Conservation (phyloP, 108 stramenopile genomes). For the Bacterosira constricta region DNA sequence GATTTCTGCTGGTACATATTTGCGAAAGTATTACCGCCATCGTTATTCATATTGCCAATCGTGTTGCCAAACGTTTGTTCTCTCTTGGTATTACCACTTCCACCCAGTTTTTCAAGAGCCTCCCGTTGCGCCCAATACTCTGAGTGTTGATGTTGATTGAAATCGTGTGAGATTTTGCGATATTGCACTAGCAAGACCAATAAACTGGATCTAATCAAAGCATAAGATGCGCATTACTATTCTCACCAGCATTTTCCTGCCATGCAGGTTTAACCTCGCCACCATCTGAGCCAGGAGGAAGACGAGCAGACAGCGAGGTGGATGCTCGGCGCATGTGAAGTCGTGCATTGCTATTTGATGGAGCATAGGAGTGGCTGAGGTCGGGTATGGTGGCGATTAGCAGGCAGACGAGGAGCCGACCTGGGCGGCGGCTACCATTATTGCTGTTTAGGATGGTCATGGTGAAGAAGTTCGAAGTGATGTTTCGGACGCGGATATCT, state of each 20-base stretch:
- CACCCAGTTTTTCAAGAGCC: neutral
- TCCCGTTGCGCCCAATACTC: constrained; percentile 8
- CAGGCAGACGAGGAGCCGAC: neutral
- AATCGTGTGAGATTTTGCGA: no score
- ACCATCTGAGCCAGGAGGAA: no score
- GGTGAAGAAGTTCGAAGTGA: neutral
- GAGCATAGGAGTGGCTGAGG: neutral
- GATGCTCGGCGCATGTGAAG: neutral
- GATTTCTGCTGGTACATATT: constrained; percentile 3
- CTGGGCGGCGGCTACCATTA: neutral
- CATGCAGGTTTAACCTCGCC: no score
- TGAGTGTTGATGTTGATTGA: neutral
- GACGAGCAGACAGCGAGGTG: neutral
- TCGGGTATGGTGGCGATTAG: neutral
- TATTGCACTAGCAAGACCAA: no score
- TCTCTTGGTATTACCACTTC: neutral
- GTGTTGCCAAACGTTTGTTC: neutral
- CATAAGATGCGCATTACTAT: no score
- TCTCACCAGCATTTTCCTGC: no score
- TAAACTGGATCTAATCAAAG: no score
- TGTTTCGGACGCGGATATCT: neutral
- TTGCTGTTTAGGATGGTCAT: neutral
- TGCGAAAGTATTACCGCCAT: constrained; percentile 9
- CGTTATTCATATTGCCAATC: neutral
- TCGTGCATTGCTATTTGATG: neutral